These are phyloP conservation scores for Dryas alaskensis DNA, from an alignment of 306 rosid species.

Conservation along the genomic window DNA sequence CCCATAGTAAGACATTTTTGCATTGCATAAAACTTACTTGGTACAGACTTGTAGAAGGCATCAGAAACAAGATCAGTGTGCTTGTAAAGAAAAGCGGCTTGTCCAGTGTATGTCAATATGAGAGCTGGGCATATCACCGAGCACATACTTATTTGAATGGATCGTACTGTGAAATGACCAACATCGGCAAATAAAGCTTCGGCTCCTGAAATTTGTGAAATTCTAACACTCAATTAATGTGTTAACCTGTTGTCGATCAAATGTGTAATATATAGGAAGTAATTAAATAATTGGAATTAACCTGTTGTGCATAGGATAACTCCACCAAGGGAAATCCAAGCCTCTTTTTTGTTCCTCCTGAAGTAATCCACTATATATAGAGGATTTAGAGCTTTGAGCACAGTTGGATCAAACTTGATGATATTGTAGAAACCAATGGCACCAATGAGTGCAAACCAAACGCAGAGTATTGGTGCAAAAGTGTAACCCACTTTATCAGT, in stretches of 20 bases:
- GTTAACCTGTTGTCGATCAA: no score
- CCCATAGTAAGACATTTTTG: no score
- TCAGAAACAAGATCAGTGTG: constrained; percentile 36
- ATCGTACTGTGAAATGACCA: constrained; percentile 70
- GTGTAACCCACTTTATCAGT: constrained; percentile 74
- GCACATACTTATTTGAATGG: constrained; percentile 81
- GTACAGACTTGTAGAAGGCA: constrained; percentile 63
- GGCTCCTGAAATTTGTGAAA: constrained; percentile 43
- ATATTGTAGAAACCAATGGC: constrained; percentile 67
- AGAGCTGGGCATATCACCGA: constrained; percentile 66
- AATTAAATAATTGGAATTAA: not conserved
- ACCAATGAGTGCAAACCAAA: constrained; percentile 62
- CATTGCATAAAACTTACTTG: constrained; percentile 31
- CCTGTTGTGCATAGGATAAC: constrained; percentile 60
- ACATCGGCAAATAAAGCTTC: constrained; percentile 90
- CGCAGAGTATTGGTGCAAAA: constrained; percentile 73
- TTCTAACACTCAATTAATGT: no score
- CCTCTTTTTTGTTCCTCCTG: constrained; percentile 56
- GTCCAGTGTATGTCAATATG: constrained; percentile 63
- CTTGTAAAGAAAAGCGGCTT: constrained; percentile 71
- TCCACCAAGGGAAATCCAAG: constrained; percentile 94
- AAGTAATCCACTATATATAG: constrained; percentile 55
- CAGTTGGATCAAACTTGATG: constrained; percentile 53
- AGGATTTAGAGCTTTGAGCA: constrained; percentile 69
- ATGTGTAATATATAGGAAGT: no score